phyloP scores from a whole-genome alignment of 495 filamentous ascomycete genomes.

The Podospora pseudoanserina region DNA sequence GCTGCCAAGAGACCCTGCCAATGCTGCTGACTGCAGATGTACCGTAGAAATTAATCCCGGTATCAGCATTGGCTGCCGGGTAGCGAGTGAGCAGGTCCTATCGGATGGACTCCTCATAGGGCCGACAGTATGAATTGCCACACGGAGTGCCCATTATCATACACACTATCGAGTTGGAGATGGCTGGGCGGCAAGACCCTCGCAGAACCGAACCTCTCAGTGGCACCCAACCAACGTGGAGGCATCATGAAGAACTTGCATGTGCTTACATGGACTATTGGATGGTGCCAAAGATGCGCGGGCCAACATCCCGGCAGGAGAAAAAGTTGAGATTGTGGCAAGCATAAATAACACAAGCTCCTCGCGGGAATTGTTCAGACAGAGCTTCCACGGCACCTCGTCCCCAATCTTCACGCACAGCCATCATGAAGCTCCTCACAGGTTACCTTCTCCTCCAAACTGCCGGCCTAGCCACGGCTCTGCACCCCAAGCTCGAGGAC shows the following conservation, averaged over 20 bases:
- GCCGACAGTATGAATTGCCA: not conserved
- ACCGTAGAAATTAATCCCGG: not conserved
- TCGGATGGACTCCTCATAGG: not conserved
- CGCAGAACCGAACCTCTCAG: not conserved
- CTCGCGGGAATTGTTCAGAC: not conserved
- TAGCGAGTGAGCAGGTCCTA: not conserved
- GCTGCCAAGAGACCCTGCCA: not conserved
- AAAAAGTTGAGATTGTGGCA: not conserved
- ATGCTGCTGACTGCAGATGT: not conserved
- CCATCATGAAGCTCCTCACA: conserved; percentile 8
- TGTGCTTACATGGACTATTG: not conserved
- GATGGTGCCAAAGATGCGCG: not conserved
- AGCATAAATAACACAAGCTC: not conserved
- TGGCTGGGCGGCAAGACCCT: not conserved
- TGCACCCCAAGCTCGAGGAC: conserved; percentile 8
- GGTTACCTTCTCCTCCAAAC: conserved; percentile 9
- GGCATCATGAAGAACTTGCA: not conserved
- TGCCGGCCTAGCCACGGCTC: conserved; percentile 12
- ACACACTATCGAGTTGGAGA: not conserved
- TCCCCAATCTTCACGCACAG: not conserved
- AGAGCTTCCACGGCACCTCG: not conserved
- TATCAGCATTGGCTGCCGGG: not conserved
- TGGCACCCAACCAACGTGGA: not conserved
- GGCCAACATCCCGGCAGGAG: not conserved
- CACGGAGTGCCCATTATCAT: not conserved